These are phyloP conservation scores for Sporothrix inflata DNA, from an alignment of 2,329 filamentous ascomycete species.

Conservation along the genomic window DNA sequence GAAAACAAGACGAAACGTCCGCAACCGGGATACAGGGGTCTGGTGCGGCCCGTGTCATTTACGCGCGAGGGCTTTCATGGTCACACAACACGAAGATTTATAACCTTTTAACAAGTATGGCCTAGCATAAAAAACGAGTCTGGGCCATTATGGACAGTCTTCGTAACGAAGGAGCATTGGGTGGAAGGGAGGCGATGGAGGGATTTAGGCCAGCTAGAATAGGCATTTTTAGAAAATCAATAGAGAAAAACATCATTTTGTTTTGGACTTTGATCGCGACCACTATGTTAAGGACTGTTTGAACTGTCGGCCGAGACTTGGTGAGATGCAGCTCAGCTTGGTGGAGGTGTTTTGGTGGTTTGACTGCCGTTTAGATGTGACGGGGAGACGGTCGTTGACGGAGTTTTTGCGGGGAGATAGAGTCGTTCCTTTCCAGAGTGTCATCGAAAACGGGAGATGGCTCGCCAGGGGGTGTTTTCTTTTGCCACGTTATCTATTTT, in stretches of 20 bases:
- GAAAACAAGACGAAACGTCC: neutral
- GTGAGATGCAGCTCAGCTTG: neutral
- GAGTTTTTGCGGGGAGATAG: no score
- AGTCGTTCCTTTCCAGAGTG: no score
- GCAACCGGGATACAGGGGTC: neutral
- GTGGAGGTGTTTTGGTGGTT: no score
- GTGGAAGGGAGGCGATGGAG: neutral
- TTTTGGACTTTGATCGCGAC: neutral
- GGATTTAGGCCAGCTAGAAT: neutral
- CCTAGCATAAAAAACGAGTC: slow-evolving; percentile 5
- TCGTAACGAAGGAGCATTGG: neutral
- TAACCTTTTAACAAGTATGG: neutral
- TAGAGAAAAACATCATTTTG: neutral
- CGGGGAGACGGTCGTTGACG: no score
- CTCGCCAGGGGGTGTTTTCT: no score
- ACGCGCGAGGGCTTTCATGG: neutral
- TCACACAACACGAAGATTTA: neutral
- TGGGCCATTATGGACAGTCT: neutral
- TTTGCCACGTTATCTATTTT: no score
- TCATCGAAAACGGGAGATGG: no score
- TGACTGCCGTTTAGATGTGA: no score
- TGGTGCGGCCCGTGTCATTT: neutral
- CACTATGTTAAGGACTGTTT: neutral
- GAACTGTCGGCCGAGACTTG: neutral
- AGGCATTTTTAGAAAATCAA: slow-evolving; percentile 1